Evolutionary conservation across 1,284 basidiomycete species (phyloP).

Genomic region (Testicularia cyperi): DNA sequence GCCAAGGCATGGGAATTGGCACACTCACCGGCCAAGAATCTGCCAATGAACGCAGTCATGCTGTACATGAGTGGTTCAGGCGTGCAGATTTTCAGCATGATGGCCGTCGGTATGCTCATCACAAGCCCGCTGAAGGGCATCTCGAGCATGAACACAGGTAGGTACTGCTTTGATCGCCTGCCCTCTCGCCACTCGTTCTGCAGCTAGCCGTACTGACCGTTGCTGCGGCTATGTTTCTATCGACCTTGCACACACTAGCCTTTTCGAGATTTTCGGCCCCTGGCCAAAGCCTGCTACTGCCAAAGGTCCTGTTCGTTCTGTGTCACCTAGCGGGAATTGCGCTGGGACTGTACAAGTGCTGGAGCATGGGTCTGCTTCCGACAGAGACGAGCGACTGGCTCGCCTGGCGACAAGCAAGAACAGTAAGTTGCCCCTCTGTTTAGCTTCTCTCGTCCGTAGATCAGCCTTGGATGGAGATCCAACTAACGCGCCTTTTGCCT

Average conservation of each 20-base stretch:
- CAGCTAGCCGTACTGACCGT: too few species aligned
- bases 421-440: slow-evolving; percentile 41
- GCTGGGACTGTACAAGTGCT: slow-evolving; percentile 57
- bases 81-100: slow-evolving; percentile 60
- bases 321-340: slow-evolving; percentile 49
- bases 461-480: too few species aligned
- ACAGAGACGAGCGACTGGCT: slow-evolving; percentile 59
- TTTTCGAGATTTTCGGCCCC: slow-evolving; percentile 47
- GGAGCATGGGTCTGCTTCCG: slow-evolving; percentile 57
- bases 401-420: slow-evolving; percentile 50
- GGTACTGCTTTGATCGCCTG: background rate
- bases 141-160: slow-evolving; percentile 36
- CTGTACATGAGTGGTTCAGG: slow-evolving; percentile 57
- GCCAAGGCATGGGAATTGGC: slow-evolving; percentile 57
- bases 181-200: background rate
- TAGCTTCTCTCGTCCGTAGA: too few species aligned
- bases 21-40: slow-evolving; percentile 47
- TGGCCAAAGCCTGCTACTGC: slow-evolving; percentile 44
- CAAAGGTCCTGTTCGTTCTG: slow-evolving; percentile 43
- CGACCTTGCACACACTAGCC: too few species aligned
- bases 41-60: slow-evolving; percentile 59
- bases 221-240: too few species aligned
- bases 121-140: slow-evolving; percentile 49
- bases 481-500: too few species aligned
- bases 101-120: slow-evolving; percentile 58